Evolutionary conservation across 495 filamentous ascomycete genomes (phyloP).

Genomic region (Penicillium mononematosum): DNA sequence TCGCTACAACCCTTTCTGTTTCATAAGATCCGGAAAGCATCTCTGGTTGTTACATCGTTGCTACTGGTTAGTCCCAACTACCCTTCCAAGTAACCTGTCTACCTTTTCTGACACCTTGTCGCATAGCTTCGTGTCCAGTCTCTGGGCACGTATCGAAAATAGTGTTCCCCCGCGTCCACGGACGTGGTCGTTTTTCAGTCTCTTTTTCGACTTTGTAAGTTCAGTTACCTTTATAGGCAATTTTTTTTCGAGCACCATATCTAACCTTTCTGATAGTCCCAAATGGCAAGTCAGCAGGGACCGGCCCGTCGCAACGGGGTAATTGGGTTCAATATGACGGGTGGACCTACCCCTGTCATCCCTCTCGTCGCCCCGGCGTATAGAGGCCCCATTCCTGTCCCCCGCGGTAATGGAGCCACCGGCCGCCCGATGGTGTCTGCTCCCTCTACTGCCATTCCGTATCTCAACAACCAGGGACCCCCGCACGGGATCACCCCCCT

Average conservation of each 20-base stretch:
- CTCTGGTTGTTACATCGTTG: too few relatives aligned
- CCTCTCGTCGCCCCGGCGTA: not conserved
- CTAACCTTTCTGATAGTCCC: not conserved
- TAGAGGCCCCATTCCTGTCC: too few relatives aligned
- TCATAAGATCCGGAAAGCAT: too few relatives aligned
- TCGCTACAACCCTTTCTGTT: not conserved
- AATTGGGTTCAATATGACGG: not conserved
- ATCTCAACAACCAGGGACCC: not conserved
- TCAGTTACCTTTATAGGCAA: not conserved
- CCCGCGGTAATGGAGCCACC: too few relatives aligned
- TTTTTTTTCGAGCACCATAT: not conserved
- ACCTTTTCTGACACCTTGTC: not conserved
- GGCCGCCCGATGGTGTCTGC: too few relatives aligned
- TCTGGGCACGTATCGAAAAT: not conserved
- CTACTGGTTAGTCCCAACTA: not conserved
- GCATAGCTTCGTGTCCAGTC: not conserved
- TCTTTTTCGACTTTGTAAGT: not conserved
- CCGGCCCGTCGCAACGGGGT: not conserved
- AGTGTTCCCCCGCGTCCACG: too few relatives aligned
- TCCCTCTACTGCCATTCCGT: not conserved
- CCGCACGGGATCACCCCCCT: constrained; percentile 5
- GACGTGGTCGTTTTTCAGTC: too few relatives aligned
- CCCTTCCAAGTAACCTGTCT: not conserved
- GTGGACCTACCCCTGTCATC: not conserved
- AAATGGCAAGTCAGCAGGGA: not conserved